Evolutionary conservation across 306 rosid genomes (phyloP).

Genomic region (Inga oerstediana): DNA sequence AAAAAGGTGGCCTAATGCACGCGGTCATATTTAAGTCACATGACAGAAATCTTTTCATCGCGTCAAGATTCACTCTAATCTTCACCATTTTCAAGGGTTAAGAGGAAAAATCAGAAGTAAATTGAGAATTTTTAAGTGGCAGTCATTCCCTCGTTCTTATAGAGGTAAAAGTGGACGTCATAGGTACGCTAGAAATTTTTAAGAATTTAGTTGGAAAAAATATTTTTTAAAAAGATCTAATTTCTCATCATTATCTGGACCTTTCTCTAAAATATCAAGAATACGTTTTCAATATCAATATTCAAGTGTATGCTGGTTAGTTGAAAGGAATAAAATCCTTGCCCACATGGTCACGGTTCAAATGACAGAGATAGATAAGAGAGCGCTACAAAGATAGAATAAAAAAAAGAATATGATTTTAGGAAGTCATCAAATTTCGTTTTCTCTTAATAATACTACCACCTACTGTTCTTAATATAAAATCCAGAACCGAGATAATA

Average conservation of each 20-base stretch:
- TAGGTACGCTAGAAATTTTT: neutral
- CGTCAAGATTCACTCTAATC: no score
- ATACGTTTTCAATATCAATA: neutral
- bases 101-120: neutral
- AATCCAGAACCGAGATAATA: no score
- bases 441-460: neutral
- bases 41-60: no score
- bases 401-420: no score
- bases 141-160: neutral
- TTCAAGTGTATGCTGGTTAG: no score
- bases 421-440: neutral
- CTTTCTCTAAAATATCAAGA: neutral
- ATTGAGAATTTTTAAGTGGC: neutral
- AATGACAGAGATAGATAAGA: no score
- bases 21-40: no score
- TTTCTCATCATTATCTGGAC: neutral
- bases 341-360: no score
- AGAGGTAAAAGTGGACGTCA: neutral
- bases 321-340: no score
- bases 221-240: neutral
- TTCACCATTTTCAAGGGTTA: no score
- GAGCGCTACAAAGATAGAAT: no score
- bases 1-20: no score
- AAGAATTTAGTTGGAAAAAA: neutral
- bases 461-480: rapidly evolving